These are phyloP conservation scores for Candida railenensis DNA, from an alignment of 805 yeast species.

Conservation along the genomic window DNA sequence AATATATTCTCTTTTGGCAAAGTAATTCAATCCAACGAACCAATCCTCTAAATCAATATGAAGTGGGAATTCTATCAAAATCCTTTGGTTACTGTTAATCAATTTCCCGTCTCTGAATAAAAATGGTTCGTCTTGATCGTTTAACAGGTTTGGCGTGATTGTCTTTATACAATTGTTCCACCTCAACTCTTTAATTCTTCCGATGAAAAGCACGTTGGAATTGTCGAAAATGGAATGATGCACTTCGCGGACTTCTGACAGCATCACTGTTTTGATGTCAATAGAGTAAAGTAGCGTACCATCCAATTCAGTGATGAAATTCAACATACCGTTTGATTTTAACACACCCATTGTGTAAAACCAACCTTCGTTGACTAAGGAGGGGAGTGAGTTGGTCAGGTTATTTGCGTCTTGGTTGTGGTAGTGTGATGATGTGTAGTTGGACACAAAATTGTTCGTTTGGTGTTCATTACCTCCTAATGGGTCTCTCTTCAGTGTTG, in stretches of 20 bases:
- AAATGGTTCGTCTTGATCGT: conserved; percentile 26
- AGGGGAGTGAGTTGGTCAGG: conserved; percentile 1
- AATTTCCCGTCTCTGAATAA: conserved; percentile 33
- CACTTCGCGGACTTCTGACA: conserved; percentile 62
- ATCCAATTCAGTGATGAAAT: conserved; percentile 61
- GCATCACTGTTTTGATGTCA: conserved; percentile 49
- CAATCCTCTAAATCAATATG: conserved; percentile 75
- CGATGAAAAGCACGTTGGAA: conserved; percentile 59
- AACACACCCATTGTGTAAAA: conserved; percentile 70
- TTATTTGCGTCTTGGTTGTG: not conserved
- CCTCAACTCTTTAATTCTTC: conserved; percentile 55
- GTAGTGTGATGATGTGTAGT: not conserved
- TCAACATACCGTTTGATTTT: conserved; percentile 60
- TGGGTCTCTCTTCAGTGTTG: conserved; percentile 7
- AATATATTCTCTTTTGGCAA: conserved; percentile 58
- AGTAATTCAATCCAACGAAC: conserved; percentile 66
- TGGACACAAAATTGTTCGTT: not conserved
- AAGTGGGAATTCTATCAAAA: conserved; percentile 61
- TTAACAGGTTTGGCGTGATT: conserved; percentile 13
- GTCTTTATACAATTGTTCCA: conserved; percentile 36
- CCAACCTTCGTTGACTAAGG: conserved; percentile 55
- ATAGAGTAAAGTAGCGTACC: conserved; percentile 61
- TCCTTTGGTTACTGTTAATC: conserved; percentile 35
- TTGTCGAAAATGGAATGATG: conserved; percentile 63
- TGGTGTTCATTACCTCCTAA: not conserved